phyloP scores from a whole-genome alignment of 2,329 filamentous ascomycete genomes.

The Verticillium nonalfalfae region DNA sequence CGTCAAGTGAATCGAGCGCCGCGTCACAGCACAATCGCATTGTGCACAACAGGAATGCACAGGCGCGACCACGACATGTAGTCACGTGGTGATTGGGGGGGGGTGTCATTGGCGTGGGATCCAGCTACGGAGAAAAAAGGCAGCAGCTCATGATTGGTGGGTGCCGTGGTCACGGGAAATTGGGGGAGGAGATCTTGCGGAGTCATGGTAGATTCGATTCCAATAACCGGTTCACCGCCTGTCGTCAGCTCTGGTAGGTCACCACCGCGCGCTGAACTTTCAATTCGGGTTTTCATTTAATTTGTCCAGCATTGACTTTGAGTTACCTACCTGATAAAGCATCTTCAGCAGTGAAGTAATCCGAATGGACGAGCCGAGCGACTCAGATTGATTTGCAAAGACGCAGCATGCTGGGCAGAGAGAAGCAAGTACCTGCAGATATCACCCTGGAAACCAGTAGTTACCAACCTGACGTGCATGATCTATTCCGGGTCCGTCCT shows the following conservation, averaged over 20 bases:
- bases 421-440: not conserved
- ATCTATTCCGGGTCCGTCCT: not conserved
- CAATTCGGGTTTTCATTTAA: no score
- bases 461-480: not conserved
- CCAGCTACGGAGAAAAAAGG: not conserved
- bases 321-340: not conserved
- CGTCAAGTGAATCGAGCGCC: not conserved
- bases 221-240: not conserved
- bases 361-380: not conserved
- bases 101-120: not conserved
- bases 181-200: not conserved
- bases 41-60: not conserved
- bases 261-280: no score
- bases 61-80: constrained; percentile 19
- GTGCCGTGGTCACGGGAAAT: not conserved
- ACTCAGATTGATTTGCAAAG: not conserved
- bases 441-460: not conserved
- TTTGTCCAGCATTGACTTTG: no score
- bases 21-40: not conserved
- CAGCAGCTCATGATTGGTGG: not conserved
- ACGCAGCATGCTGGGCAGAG: not conserved
- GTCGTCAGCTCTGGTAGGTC: not conserved
- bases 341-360: not conserved
- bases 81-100: constrained; percentile 21
- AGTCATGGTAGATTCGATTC: not conserved